Percentiles rank a stretch among this genome's conserved stretches.
Conservation (phyloP, 2,329 filamentous ascomycete genomes). For the Lachnum nothofagi region DNA sequence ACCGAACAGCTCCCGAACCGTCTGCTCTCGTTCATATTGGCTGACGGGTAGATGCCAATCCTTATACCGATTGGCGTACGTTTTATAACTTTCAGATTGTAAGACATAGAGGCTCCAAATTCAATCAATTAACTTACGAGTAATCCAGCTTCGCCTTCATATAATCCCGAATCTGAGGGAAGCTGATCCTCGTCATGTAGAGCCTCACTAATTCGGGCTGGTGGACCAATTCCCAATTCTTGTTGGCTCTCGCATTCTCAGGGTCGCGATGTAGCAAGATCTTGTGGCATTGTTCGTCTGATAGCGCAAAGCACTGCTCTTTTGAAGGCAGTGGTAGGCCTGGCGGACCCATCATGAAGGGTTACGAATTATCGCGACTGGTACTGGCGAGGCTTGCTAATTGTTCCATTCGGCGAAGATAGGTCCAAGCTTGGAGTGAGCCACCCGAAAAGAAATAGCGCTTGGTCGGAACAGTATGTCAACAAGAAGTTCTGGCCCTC, state of each 20-base stretch:
- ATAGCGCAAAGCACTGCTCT: constrained; percentile 24
- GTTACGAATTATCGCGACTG: constrained; percentile 1
- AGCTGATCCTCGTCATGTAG: constrained; percentile 27
- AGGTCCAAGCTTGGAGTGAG: neutral
- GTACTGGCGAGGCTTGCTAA: neutral
- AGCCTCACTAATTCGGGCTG: constrained; percentile 25
- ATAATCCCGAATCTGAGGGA: constrained; percentile 22
- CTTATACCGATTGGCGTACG: constrained; percentile 25
- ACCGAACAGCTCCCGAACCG: constrained; percentile 20
- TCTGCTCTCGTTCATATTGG: constrained; percentile 19
- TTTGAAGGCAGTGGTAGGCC: constrained; percentile 18
- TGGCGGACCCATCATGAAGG: constrained; percentile 8
- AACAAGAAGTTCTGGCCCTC: neutral
- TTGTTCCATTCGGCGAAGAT: constrained; percentile 11
- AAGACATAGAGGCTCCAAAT: neutral
- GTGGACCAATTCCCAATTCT: constrained; percentile 22
- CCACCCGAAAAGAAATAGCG: neutral
- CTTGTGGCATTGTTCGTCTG: constrained; percentile 23
- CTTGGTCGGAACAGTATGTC: neutral
- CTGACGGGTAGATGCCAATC: constrained; percentile 25
- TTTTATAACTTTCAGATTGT: constrained; percentile 23
- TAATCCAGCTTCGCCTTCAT: constrained; percentile 25
- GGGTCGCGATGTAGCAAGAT: constrained; percentile 24
- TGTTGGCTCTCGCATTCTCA: constrained; percentile 16
- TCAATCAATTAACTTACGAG: constrained; percentile 17